Percentiles rank a stretch among this genome's conserved stretches.
These are phyloP conservation scores for Chalciporus sphaerocephalus DNA, from an alignment of 768 basidiomycete genomes.

Conservation along the genomic window DNA sequence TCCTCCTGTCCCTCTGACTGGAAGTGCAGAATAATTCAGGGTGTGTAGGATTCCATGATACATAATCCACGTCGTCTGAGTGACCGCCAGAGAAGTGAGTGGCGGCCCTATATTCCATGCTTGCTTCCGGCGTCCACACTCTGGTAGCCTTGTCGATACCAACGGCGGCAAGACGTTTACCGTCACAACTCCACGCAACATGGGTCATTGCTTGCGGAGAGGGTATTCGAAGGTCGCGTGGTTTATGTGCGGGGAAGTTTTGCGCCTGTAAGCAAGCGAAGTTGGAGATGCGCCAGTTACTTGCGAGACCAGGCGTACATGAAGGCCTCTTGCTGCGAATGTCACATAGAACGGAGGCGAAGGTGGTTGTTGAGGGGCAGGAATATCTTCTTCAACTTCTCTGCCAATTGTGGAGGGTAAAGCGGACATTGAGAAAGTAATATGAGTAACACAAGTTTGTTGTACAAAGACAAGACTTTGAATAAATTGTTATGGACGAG, in stretches of 20 bases:
- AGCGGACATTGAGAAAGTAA: slow-evolving; percentile 20
- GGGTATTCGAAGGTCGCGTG: slow-evolving; percentile 65
- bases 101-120: slow-evolving; percentile 67
- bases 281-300: slow-evolving; percentile 13
- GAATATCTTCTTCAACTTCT: slow-evolving; percentile 59
- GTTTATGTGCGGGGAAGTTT: slow-evolving; percentile 75
- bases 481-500: too few relatives aligned
- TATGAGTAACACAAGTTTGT: slow-evolving; percentile 1
- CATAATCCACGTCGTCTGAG: slow-evolving; percentile 73
- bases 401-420: slow-evolving; percentile 26
- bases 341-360: slow-evolving; percentile 72
- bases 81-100: slow-evolving; percentile 66
- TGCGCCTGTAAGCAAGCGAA: slow-evolving; percentile 49
- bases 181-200: slow-evolving; percentile 83
- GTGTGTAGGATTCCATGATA: slow-evolving; percentile 83
- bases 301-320: slow-evolving; percentile 44
- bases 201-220: slow-evolving; percentile 65
- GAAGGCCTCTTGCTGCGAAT: slow-evolving; percentile 64
- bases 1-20: slow-evolving; percentile 66
- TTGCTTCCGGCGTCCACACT: slow-evolving; percentile 77
- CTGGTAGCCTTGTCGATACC: slow-evolving; percentile 76
- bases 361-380: slow-evolving; percentile 55
- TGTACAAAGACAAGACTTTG: neutral
- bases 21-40: slow-evolving; percentile 80
- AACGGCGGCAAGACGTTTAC: slow-evolving; percentile 74